Evolutionary conservation across 805 yeast genomes (phyloP).

Genomic region (Candida awuae): DNA sequence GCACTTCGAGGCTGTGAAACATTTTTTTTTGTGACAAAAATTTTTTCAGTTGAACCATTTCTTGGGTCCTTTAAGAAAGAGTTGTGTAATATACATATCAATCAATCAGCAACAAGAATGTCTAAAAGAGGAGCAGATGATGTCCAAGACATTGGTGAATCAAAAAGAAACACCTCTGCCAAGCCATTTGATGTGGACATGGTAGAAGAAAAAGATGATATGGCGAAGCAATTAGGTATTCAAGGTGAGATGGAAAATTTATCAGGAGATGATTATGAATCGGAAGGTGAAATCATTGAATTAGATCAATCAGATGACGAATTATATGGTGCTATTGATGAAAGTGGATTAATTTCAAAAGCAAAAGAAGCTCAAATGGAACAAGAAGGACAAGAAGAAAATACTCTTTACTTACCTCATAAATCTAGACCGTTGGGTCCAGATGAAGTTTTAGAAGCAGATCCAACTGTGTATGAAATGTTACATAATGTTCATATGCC

Average conservation of each 20-base stretch:
- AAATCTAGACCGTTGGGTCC: constrained; percentile 86
- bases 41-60: background rate
- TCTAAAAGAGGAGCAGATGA: constrained; percentile 30
- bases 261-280: constrained; percentile 86
- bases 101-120: constrained; percentile 16
- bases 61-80: background rate
- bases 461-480: constrained; percentile 94
- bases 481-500: constrained; percentile 86
- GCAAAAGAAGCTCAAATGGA: constrained; percentile 34
- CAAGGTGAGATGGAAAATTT: constrained; percentile 72
- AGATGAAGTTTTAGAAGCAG: constrained; percentile 93
- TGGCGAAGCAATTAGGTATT: constrained; percentile 48
- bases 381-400: constrained; percentile 13
- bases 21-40: background rate
- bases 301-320: constrained; percentile 54
- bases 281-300: constrained; percentile 84
- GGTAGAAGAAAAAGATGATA: constrained; percentile 30
- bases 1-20: background rate
- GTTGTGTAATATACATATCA: background rate
- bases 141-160: constrained; percentile 9
- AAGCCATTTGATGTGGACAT: constrained; percentile 20
- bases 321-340: constrained; percentile 41
- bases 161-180: constrained; percentile 12
- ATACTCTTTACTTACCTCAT: constrained; percentile 74
- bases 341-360: constrained; percentile 53